Evolutionary conservation across 2,329 filamentous ascomycete species (phyloP).

Genomic region (Triangularia verruculosa): DNA sequence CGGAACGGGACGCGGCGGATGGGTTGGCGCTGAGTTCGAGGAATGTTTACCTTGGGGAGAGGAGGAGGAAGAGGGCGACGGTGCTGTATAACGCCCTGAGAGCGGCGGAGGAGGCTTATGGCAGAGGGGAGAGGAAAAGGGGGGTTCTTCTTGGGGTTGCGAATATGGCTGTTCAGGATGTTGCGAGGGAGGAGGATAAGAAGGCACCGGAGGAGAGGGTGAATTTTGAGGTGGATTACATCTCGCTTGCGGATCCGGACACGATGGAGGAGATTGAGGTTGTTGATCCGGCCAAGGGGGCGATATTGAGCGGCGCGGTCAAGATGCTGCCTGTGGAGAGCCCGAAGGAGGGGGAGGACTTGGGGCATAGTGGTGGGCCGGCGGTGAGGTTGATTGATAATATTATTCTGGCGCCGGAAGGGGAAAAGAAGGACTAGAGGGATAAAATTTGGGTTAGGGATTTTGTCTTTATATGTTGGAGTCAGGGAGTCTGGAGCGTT

Average conservation of each 20-base stretch:
- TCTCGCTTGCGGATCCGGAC: slow-evolving; percentile 83
- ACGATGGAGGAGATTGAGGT: slow-evolving; percentile 73
- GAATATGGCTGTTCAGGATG: slow-evolving; percentile 53
- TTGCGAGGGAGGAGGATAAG: slow-evolving; percentile 59
- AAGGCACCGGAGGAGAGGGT: slow-evolving; percentile 61
- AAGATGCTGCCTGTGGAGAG: slow-evolving; percentile 83
- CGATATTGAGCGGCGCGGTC: slow-evolving; percentile 83
- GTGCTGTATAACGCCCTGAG: slow-evolving; percentile 68
- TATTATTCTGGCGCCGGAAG: slow-evolving; percentile 61
- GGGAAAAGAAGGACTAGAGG: neutral
- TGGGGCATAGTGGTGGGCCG: slow-evolving; percentile 70
- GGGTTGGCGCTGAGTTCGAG: slow-evolving; percentile 88
- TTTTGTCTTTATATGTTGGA: neutral
- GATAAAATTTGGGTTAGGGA: neutral
- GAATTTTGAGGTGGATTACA: slow-evolving; percentile 82
- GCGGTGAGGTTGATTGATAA: slow-evolving; percentile 92
- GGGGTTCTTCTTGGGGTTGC: slow-evolving; percentile 71
- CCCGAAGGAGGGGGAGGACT: slow-evolving; percentile 65
- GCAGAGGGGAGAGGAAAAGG: slow-evolving; percentile 52
- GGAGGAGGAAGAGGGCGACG: slow-evolving; percentile 68
- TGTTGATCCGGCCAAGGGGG: slow-evolving; percentile 69
- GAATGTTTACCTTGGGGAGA: slow-evolving; percentile 84
- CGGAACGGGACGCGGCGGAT: slow-evolving; percentile 67
- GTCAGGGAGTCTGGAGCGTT: neutral
- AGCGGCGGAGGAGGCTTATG: slow-evolving; percentile 67